These are phyloP conservation scores for Diplodia corticola DNA, from an alignment of 2,329 filamentous ascomycete species.

Conservation along the genomic window DNA sequence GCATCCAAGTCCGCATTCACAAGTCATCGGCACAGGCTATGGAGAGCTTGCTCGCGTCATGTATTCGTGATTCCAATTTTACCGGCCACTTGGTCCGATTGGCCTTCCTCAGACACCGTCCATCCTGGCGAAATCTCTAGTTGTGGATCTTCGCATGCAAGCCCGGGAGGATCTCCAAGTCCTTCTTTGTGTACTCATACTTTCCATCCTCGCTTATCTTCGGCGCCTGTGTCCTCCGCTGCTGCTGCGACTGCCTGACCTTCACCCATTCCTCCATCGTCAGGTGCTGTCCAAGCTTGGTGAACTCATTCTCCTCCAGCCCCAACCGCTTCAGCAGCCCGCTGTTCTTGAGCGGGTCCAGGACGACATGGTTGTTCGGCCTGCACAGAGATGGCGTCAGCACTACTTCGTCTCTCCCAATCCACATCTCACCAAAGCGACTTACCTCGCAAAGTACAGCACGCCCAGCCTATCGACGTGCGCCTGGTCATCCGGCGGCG, in stretches of 20 bases:
- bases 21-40: background rate
- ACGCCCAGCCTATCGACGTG: conserved; percentile 52
- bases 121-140: conserved; percentile 6
- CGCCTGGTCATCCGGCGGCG: conserved; percentile 51
- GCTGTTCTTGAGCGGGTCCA: conserved; percentile 42
- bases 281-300: conserved; percentile 38
- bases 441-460: conserved; percentile 54
- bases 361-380: conserved; percentile 41
- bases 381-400: conserved; percentile 22
- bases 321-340: conserved; percentile 39
- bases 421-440: too few relatives aligned
- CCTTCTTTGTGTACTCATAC: conserved; percentile 32
- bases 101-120: background rate
- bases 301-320: conserved; percentile 33
- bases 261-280: conserved; percentile 51
- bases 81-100: background rate
- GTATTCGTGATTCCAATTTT: background rate
- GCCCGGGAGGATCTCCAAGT: conserved; percentile 41
- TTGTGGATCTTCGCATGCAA: conserved; percentile 33
- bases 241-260: conserved; percentile 43
- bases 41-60: background rate
- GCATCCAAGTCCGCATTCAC: background rate
- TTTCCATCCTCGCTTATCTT: conserved; percentile 43
- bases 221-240: conserved; percentile 40
- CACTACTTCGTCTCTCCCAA: background rate